phyloP scores from a whole-genome alignment of 2,329 filamentous ascomycete genomes.

The Elsinoe australis region DNA sequence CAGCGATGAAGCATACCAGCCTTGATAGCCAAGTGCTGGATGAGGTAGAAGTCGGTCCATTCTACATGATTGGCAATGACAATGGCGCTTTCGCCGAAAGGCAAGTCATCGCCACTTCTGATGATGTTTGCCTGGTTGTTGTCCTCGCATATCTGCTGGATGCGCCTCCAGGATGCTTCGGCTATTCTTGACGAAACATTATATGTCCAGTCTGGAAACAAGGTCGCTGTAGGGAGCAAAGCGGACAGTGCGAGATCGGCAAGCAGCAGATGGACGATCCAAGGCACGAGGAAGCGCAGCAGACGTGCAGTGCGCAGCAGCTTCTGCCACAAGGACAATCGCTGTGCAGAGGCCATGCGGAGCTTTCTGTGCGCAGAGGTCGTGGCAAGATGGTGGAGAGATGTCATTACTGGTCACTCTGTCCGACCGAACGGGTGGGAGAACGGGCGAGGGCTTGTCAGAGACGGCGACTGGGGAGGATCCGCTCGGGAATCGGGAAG shows the following conservation, averaged over 20 bases:
- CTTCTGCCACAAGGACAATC: conserved; percentile 3
- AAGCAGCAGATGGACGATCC: conserved; percentile 44
- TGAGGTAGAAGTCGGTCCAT: conserved; percentile 59
- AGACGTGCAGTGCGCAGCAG: conserved; percentile 4
- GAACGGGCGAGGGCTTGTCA: not conserved
- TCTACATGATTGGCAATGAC: conserved; percentile 54
- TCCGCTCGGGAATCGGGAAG: conserved; percentile 7
- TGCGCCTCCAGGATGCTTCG: conserved; percentile 48
- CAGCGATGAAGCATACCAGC: conserved; percentile 54
- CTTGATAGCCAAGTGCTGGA: conserved; percentile 49
- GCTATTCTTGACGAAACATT: conserved; percentile 49
- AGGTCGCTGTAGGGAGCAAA: conserved; percentile 28
- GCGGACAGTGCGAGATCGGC: conserved; percentile 42
- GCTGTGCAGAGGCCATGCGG: conserved; percentile 7
- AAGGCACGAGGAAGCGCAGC: conserved; percentile 41
- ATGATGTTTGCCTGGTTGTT: conserved; percentile 49
- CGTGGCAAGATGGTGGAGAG: not conserved
- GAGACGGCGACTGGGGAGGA: not conserved
- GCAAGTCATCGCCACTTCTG: conserved; percentile 47
- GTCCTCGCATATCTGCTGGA: conserved; percentile 50
- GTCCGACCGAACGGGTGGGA: conserved; percentile 13
- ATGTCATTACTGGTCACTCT: conserved; percentile 3
- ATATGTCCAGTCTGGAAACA: conserved; percentile 45
- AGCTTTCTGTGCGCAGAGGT: conserved; percentile 1
- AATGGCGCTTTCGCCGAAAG: conserved; percentile 50